Base-by-base conservation (phyloP, 371 early-diverging fungal genomes). In the Circinella umbellata region DNA sequence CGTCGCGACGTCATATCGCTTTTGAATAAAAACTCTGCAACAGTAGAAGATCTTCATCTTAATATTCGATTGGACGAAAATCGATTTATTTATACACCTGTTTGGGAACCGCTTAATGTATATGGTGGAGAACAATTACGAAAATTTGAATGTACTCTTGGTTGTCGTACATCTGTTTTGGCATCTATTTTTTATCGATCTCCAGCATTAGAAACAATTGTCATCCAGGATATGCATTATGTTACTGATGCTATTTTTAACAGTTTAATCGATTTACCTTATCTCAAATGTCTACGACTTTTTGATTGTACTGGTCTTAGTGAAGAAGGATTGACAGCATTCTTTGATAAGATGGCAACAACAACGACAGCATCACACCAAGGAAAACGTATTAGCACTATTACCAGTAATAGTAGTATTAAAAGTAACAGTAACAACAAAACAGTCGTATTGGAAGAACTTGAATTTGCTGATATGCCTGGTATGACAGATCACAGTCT, bases 81-180 rank as follows among this genome's bases (percentile, higher is more conserved):
- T n/a, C 57, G 57, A n/a, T 57, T 57, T 34, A 18, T 34, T 13
- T 57, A 57, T n/a, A 57, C 57, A 34, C 57, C 57, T 18, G 57
- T n/a, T 34, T 57, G 57, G 57, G 57, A 57, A 27, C 57, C 57
- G 7, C n/a, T 57, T 9, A 57, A 34, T n/a, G n/a, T 34, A 18
- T 57, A 17, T 57, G 57, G 57, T 34, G 57, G 57, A 6, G 57
- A 57, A 14, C 57, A 27, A 13, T 27, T 57, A 57, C 57, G 57
- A 11, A 11, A 13, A 34, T 57, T 57, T 34, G 57, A 57, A 34
- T 57, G 57, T 14, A 57, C 57, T 4, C 18, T 57, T 57, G 57
- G 57, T n/a, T 57, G 57, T n/a, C 57, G 57, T n/a, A 57, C 57
- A 57, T 57, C 57, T 5, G 57, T 57, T 27, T 57, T 57, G 4